Base-by-base conservation (phyloP, 139 green algal genomes). In the Chlamydomonas sp. region DNA sequence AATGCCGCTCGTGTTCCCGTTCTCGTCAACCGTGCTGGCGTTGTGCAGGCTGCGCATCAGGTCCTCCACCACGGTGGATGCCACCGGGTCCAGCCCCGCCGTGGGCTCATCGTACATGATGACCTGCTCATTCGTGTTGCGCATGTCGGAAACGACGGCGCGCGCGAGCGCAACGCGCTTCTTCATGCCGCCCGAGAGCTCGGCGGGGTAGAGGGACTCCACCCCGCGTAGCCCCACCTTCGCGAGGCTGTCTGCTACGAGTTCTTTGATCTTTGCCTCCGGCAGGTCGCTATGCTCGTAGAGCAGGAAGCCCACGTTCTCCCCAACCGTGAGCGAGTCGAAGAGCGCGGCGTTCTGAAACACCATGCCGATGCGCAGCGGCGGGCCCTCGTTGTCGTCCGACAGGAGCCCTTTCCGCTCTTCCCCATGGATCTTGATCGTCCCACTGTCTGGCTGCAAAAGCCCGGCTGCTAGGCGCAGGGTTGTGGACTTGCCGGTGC, bases 61-160 rank as follows among this genome's bases (percentile, higher is more conserved):
- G 87, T 99, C 97, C 83, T 99, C 98, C 10, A 99, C 95, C 0
- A 99, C 97, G 0, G 98, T 99, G 31, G 94, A 98, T 0, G 98
- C 97, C 3, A 99, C 97, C 2, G 98, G 98, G 92, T 99, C 98
- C 74, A 99, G 91, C 0, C 98, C 98, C 18, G 98, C 98, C 1
- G 98, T 99, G 0, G 98, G 98, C 92, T 99, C 98, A 80, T 99
- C 98, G 73, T 99, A 99, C 97, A 99, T 99, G 73, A 99, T 93
- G 14, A 99, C 88, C 93, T 99, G 94, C 88, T 92, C 83, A 0
- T 78, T 60, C 16, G 72, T 67, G 66, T 88, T 86, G 63, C 82
- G 75, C 58, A 84, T 10, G 85, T 94, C 92, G 49, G 85, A 83
- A 0, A 94, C 88, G 3, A 94, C 89, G 20, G 92, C 90, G 58